These are phyloP conservation scores for Podila horticola DNA, from an alignment of 192 early-diverging fungal genomes.

Conservation along the genomic window DNA sequence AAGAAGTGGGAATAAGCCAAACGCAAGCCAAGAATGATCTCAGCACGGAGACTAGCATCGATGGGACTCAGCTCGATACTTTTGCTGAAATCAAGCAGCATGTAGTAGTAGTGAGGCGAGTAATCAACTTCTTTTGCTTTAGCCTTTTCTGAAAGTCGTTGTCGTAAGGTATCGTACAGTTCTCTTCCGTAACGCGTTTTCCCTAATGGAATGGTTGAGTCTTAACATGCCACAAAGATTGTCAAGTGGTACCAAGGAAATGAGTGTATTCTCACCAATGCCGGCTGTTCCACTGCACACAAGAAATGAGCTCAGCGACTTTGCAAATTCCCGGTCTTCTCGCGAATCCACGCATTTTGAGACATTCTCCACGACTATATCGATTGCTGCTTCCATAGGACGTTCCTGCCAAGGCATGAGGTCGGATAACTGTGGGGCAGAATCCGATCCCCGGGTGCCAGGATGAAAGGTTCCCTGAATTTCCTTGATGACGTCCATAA, in stretches of 20 bases:
- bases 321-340: neutral
- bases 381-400: constrained; percentile 3
- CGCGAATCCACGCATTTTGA: neutral
- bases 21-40: constrained; percentile 15
- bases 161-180: constrained; percentile 4
- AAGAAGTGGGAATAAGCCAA: constrained; percentile 5
- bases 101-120: constrained; percentile 6
- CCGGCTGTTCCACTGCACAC: constrained; percentile 23
- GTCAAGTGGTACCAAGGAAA: neutral
- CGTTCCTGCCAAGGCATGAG: constrained; percentile 11
- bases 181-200: constrained; percentile 12
- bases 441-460: neutral
- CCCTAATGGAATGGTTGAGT: neutral
- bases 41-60: neutral
- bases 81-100: constrained; percentile 11
- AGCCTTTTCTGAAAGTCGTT: neutral
- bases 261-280: constrained; percentile 12
- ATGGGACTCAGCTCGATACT: neutral
- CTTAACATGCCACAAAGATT: neutral
- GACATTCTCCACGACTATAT: constrained; percentile 8
- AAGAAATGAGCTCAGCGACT: constrained; percentile 18
- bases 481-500: constrained; percentile 13
- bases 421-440: neutral
- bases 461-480: constrained; percentile 5
- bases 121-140: neutral